Evolutionary conservation across 1,284 basidiomycete genomes (phyloP), one percentile per base, ranked within the genome.

Genomic region (Blastosporella zonata): DNA sequence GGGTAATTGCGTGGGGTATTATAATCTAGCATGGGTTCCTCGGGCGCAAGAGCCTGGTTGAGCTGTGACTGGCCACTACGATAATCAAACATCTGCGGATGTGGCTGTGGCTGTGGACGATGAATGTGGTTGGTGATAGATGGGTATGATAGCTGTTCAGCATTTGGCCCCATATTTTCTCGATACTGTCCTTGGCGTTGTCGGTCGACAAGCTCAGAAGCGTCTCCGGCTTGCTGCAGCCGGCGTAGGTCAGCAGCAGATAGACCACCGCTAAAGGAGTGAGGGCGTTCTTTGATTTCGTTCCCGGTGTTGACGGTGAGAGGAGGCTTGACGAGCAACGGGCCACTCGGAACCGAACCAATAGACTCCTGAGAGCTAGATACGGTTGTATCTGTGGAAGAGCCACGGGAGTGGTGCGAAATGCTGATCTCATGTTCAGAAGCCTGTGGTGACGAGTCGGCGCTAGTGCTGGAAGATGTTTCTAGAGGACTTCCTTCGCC

Each of bases 331-430:
- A 62, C 72, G 46, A 82, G 70, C 57, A 85, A 66, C 23, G 75
- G 77, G 61, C 82, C 80, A 57, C 77, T 77, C 44, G 73, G 63
- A 37, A 70, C 68, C 43, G 77, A 77, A 37, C 68, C 60, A 23
- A 65, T 69, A 39, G 84, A 84, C 52, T 77, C 77, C 51, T 78
- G 79, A 46, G 79, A 71, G 59, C 73, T 75, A 5, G 78, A 84
- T 37, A 72, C 70, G 15, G 80, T 75, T 15, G 82, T 84, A 66
- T 88, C 87, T 50, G 82, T 81, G 9, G 87, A 89, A 18, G 86
- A 87, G 43, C 82, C 87, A 49, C 86, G 81, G 53, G 86, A 88
- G 65, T 89, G 87, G 65, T 89, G 86, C 52, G 82, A 81, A 33
- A 79, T 72, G 47, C 67, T 75, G 58, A 81, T 76, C 49, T 75